These are phyloP conservation scores for Leishmania guyanensis DNA, from an alignment of 208 protist species.

Conservation along the genomic window DNA sequence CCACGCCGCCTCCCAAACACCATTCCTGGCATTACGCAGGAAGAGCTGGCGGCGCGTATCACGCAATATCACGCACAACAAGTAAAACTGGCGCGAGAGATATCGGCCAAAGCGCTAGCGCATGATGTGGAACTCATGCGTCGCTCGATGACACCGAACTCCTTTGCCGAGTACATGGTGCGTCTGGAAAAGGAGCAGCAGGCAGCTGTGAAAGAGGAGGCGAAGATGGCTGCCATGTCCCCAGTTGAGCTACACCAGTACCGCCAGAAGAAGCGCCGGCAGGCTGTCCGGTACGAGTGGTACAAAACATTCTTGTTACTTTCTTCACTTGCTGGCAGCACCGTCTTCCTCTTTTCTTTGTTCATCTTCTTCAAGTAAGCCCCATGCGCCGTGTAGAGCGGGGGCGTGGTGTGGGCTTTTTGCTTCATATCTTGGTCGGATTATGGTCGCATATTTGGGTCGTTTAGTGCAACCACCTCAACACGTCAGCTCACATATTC, in stretches of 20 bases:
- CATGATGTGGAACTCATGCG: constrained; percentile 68
- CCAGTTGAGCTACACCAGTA: constrained; percentile 65
- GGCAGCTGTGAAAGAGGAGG: constrained; percentile 40
- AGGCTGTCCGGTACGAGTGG: constrained; percentile 41
- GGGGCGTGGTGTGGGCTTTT: not conserved
- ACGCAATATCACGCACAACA: constrained; percentile 30
- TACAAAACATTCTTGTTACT: constrained; percentile 53
- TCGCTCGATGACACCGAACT: constrained; percentile 52
- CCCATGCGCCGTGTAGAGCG: not conserved
- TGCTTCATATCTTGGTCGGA: not conserved
- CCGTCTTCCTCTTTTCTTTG: constrained; percentile 68
- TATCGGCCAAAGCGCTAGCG: constrained; percentile 23
- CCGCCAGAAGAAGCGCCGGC: constrained; percentile 51
- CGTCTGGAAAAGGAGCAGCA: constrained; percentile 34
- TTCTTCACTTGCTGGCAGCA: constrained; percentile 43
- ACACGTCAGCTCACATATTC: not conserved
- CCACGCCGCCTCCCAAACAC: constrained; percentile 54
- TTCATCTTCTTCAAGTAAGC: constrained; percentile 68
- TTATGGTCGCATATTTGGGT: not conserved
- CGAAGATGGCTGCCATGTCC: constrained; percentile 62
- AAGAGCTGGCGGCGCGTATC: constrained; percentile 69
- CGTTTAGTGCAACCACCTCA: not conserved
- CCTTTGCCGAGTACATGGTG: constrained; percentile 54
- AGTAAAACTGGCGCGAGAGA: constrained; percentile 14
- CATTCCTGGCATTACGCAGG: constrained; percentile 71